phyloP scores from a whole-genome alignment of 495 filamentous ascomycete genomes.

The Neurospora sp. region DNA sequence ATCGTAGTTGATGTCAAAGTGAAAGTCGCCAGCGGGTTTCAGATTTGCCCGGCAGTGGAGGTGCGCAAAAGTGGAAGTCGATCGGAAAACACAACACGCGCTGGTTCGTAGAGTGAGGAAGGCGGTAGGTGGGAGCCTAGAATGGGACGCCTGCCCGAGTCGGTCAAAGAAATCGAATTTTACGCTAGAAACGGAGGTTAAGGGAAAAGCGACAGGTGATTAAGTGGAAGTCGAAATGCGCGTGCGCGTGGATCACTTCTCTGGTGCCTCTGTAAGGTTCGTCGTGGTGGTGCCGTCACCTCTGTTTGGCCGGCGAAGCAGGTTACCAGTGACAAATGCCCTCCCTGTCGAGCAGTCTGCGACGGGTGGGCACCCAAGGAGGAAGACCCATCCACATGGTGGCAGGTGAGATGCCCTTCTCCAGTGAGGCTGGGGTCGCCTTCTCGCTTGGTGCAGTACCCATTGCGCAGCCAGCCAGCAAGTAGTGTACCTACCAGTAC shows the following conservation, averaged over 20 bases:
- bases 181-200: background rate
- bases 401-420: background rate
- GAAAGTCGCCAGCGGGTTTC: background rate
- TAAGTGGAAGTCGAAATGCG: background rate
- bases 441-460: background rate
- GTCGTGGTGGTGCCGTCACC: background rate
- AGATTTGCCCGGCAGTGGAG: background rate
- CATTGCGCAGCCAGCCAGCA: background rate
- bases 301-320: background rate
- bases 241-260: background rate
- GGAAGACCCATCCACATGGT: background rate
- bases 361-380: background rate
- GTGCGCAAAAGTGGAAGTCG: background rate
- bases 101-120: background rate
- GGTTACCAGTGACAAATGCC: background rate
- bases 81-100: background rate
- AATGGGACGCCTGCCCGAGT: background rate
- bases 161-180: background rate
- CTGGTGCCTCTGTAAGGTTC: background rate
- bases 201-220: background rate
- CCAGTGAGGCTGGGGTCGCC: background rate
- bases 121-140: background rate
- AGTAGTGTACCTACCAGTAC: background rate
- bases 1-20: background rate
- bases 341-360: background rate